Evolutionary conservation across 805 yeast species (phyloP), one percentile per base, ranked within the genome.

Genomic region (Hanseniaspora occidentalis): DNA sequence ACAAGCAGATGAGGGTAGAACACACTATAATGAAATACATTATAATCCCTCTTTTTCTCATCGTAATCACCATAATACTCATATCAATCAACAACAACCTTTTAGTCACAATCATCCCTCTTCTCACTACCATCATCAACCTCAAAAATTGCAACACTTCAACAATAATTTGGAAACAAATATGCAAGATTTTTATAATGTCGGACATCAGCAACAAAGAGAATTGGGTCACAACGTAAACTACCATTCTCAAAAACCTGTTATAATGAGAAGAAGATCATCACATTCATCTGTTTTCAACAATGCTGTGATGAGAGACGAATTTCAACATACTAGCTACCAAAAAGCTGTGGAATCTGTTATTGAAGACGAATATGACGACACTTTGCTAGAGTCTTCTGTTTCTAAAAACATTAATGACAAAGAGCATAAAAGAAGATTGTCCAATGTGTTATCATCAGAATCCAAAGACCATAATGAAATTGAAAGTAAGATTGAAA

Each of bases 301-400:
- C 8, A 29, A 29, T 14, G 18, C 16, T n/a, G 8, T 4, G 13
- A 14, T 29, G 4, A 29, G 18, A 29, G 33, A 29, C 18, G 33
- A 29, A n/a, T 29, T n/a, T n/a, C 33, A 29, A 29, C 33, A 4
- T n/a, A 29, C 18, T n/a, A 14, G 18, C 16, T 29, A 29, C 8
- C 33, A 29, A 29, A 29, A 29, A 14, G 33, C 33, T n/a, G 33
- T 18, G 8, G 33, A 29, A 29, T 29, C 17, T 29, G 33, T 29
- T 29, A n/a, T 29, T 29, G 33, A 29, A 29, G 33, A 29, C 8
- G 33, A 29, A 13, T 25, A 25, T 14, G 29, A 25, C n/a, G 29
- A 25, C 11, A 13, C 29, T 3, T 7, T 25, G 29, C 9, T 13
- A 5, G n/a, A 25, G 9, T 16, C 13, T 14, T 7, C 16, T n/a